These are phyloP conservation scores for Ascochyta koolunga DNA, from an alignment of 2,329 filamentous ascomycete species.

Conservation along the genomic window DNA sequence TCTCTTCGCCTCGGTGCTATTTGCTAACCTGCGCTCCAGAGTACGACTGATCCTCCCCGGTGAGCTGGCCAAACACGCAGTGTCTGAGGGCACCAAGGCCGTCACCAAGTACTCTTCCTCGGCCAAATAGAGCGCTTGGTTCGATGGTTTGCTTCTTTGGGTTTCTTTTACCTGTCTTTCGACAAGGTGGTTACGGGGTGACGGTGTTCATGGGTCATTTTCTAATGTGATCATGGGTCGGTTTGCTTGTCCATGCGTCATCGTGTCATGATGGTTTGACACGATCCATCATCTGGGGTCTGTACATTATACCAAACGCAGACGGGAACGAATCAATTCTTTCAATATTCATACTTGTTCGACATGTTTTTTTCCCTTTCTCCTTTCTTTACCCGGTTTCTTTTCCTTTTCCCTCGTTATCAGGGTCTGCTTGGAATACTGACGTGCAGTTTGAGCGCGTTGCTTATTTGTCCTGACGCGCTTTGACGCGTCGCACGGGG, in stretches of 20 bases:
- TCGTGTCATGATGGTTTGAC: slow-evolving; percentile 46
- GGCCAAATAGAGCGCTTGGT: slow-evolving; percentile 79
- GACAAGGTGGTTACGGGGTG: slow-evolving; percentile 52
- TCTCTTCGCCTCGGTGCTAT: background rate
- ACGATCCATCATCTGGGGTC: slow-evolving; percentile 46
- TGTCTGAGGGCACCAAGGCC: slow-evolving; percentile 99
- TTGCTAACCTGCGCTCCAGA: slow-evolving; percentile 50
- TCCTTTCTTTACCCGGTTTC: background rate
- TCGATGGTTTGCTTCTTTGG: slow-evolving; percentile 55
- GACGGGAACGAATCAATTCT: slow-evolving; percentile 50
- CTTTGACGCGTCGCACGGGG: slow-evolving; percentile 1
- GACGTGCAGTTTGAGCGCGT: background rate
- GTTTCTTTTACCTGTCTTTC: slow-evolving; percentile 57
- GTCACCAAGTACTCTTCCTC: slow-evolving; percentile 99
- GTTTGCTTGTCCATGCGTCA: slow-evolving; percentile 50
- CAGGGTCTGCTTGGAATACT: background rate
- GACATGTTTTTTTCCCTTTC: background rate
- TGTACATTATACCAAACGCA: slow-evolving; percentile 52
- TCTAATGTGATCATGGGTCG: slow-evolving; percentile 60
- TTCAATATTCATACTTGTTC: slow-evolving; percentile 41
- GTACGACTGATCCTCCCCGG: slow-evolving; percentile 97
- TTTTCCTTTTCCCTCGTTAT: background rate
- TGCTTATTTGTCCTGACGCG: background rate
- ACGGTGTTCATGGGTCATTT: slow-evolving; percentile 53
- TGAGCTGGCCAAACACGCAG: slow-evolving; percentile 99